phyloP scores from a whole-genome alignment of 2,329 filamentous ascomycete genomes.

The Cladophialophora immunda region DNA sequence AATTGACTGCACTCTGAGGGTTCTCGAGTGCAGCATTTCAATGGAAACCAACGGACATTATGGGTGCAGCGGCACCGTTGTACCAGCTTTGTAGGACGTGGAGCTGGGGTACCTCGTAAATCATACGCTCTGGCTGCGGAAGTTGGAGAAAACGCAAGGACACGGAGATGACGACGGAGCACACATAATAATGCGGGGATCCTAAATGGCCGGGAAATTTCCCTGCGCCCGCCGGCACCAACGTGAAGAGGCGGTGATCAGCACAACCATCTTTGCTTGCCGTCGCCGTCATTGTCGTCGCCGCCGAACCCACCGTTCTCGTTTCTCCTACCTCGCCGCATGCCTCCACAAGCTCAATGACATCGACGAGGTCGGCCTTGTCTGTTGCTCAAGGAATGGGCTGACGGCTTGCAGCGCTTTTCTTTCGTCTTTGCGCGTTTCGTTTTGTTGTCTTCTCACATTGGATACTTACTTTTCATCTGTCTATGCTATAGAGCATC shows the following conservation, averaged over 20 bases:
- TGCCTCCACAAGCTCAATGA: not conserved
- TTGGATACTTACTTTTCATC: not conserved
- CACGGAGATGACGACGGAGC: not conserved
- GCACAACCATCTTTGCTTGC: conserved; percentile 2
- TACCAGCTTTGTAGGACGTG: no score
- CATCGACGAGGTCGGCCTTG: not conserved
- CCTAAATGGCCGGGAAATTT: not conserved
- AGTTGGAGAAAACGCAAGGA: not conserved
- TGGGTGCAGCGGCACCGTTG: no score
- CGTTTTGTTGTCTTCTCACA: not conserved
- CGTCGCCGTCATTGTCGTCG: not conserved
- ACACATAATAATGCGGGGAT: not conserved
- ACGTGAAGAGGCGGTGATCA: conserved; percentile 1
- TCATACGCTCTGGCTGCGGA: no score
- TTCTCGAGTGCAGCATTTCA: no score
- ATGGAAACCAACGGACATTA: no score
- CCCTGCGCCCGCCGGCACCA: not conserved
- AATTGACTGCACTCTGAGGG: no score
- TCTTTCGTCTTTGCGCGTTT: not conserved
- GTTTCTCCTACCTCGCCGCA: not conserved
- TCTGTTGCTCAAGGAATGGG: not conserved
- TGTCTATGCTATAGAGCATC: not conserved
- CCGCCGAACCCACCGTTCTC: not conserved
- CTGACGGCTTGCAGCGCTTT: conserved; percentile 50
- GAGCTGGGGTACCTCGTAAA: no score